Evolutionary conservation across 768 basidiomycete genomes (phyloP).

Genomic region (Suillus americanus): DNA sequence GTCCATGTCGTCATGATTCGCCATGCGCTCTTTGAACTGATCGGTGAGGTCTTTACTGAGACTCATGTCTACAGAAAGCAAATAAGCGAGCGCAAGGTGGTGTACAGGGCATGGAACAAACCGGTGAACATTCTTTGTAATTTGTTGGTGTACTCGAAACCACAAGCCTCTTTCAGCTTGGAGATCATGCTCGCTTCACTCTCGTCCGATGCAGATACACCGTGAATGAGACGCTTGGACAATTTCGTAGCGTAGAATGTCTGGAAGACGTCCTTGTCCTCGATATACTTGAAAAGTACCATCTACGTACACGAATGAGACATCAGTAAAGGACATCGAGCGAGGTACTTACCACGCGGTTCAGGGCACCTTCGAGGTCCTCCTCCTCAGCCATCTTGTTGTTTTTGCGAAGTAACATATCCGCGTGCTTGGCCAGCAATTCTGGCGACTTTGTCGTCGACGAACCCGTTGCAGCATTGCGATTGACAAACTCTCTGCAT

Average conservation of each 20-base stretch:
- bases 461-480: conserved; percentile 86
- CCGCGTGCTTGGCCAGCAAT: conserved; percentile 88
- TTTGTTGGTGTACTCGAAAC: conserved; percentile 96
- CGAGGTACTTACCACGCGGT: conserved; percentile 71
- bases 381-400: conserved; percentile 94
- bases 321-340: conserved; percentile 4
- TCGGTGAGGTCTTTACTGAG: conserved; percentile 94
- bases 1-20: conserved; percentile 81
- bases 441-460: conserved; percentile 88
- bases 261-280: conserved; percentile 99
- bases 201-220: conserved; percentile 92
- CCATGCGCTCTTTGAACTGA: conserved; percentile 92
- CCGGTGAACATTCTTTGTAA: conserved; percentile 96
- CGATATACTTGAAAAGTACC: conserved; percentile 96
- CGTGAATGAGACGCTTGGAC: conserved; percentile 88
- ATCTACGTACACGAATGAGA: conserved; percentile 53
- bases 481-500: conserved; percentile 93
- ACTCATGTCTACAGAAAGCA: conserved; percentile 74
- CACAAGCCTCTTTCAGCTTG: conserved; percentile 94
- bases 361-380: conserved; percentile 85
- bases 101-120: conserved; percentile 29
- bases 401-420: conserved; percentile 86
- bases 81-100: conserved; percentile 1
- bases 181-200: conserved; percentile 97
- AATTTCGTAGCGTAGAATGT: conserved; percentile 95